phyloP scores from a whole-genome alignment of 345 rosid species.

The Eucalyptus tenuipes region DNA sequence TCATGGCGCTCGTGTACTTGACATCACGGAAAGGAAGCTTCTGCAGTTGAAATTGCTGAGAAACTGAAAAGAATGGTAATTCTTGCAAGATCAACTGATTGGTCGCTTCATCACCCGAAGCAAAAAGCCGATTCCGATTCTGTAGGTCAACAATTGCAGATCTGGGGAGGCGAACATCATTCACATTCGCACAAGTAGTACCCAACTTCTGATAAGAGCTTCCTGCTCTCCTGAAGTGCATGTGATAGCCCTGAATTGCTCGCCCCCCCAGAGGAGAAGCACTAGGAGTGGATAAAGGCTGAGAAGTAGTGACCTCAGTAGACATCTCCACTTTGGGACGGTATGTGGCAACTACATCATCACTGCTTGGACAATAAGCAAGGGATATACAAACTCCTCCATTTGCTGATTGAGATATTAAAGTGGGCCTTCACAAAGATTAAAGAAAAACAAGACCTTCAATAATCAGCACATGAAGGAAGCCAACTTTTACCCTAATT shows the following conservation, averaged over 20 bases:
- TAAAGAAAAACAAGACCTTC: neutral
- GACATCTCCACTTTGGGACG: conserved; percentile 53
- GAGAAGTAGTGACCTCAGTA: conserved; percentile 23
- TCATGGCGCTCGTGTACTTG: conserved; percentile 15
- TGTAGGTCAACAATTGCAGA: conserved; percentile 39
- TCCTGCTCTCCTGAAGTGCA: conserved; percentile 38
- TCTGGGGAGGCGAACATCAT: conserved; percentile 54
- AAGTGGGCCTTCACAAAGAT: conserved; percentile 32
- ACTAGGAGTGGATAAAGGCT: conserved; percentile 32
- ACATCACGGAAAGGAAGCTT: conserved; percentile 52
- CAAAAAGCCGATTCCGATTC: conserved; percentile 31
- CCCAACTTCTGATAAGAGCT: conserved; percentile 31
- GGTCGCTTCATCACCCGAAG: conserved; percentile 52
- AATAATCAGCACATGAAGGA: neutral
- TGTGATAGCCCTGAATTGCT: conserved; percentile 42
- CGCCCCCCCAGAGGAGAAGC: conserved; percentile 27
- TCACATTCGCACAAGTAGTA: conserved; percentile 31
- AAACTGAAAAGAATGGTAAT: conserved; percentile 33
- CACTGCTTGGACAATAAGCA: conserved; percentile 38
- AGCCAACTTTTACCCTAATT: neutral
- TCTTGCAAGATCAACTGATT: conserved; percentile 48
- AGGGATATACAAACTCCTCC: conserved; percentile 78
- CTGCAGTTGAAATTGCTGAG: conserved; percentile 29
- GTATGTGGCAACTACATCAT: conserved; percentile 59
- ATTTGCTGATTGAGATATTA: conserved; percentile 43